phyloP scores from a whole-genome alignment of 2,329 filamentous ascomycete species.

The Stagonosporopsis vannaccii region DNA sequence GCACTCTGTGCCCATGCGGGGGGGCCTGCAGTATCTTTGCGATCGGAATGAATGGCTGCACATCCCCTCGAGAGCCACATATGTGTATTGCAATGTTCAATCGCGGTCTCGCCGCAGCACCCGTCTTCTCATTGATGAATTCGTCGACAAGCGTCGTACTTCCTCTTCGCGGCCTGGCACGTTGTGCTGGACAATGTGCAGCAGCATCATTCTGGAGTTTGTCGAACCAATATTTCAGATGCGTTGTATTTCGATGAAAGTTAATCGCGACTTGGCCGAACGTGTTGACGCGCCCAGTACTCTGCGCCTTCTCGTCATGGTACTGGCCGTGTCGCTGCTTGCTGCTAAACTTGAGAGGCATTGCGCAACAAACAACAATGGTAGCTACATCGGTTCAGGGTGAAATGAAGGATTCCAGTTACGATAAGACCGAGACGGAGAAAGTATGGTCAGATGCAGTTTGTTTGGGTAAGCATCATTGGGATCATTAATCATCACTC shows the following conservation, averaged over 20 bases:
- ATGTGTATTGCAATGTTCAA: slow-evolving; percentile 65
- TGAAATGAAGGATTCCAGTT: not conserved
- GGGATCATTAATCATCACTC: slow-evolving; percentile 10
- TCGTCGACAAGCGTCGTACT: slow-evolving; percentile 12
- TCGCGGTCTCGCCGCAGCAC: slow-evolving; percentile 13
- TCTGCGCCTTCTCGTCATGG: slow-evolving; percentile 21
- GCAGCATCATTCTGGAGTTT: slow-evolving; percentile 20
- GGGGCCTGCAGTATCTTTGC: slow-evolving; percentile 55
- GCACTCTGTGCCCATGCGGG: slow-evolving; percentile 35
- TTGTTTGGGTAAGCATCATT: slow-evolving; percentile 11
- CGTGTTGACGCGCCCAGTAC: slow-evolving; percentile 19
- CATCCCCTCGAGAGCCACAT: slow-evolving; percentile 61
- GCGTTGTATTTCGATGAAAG: slow-evolving; percentile 27
- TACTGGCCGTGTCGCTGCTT: slow-evolving; percentile 14
- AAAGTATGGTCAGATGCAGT: not conserved
- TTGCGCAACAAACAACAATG: slow-evolving; percentile 3
- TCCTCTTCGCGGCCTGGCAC: slow-evolving; percentile 10
- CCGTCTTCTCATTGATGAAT: slow-evolving; percentile 4
- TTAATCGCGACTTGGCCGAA: slow-evolving; percentile 28
- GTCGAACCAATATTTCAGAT: slow-evolving; percentile 28
- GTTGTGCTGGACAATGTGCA: not conserved
- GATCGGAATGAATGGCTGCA: slow-evolving; percentile 67
- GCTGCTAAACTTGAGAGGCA: slow-evolving; percentile 18
- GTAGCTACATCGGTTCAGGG: not conserved
- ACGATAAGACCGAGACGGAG: not conserved